Evolutionary conservation across 257 asterid species (phyloP), one percentile per base, ranked within the genome.

Genomic region (Leptodermis oblonga): DNA sequence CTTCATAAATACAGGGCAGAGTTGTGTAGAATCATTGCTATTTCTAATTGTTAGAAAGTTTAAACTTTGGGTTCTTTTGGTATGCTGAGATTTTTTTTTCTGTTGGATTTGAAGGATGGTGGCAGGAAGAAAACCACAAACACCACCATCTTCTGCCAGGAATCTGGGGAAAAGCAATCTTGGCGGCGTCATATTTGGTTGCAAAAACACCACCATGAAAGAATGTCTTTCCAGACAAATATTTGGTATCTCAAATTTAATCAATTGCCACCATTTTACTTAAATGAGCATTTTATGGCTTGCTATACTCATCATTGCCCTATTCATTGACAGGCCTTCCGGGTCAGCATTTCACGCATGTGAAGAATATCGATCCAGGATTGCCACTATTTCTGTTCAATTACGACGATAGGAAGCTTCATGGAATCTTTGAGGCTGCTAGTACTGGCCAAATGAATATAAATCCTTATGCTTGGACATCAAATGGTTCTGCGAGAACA

Each of bases 401-500:
- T 80, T 90, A 84, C 80, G 80, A 68, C 52, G 91, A 83, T 15
- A 78, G 86, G 76, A 86, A 74, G 73, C 87, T 92, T 70, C 67
- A 86, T 75, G 98, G 97, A 31, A 82, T 88, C 70, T 92, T 75
- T 72, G 95, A 90, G 87, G 97, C 98, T 70, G 95, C 88, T 67
- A 80, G 97, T 83, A 36, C 80, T 45, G 99, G 96, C 31, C 81
- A 77, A 73, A 76, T 88, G 89, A 77, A 82, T 72, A 84, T 88
- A 20, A 80, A 90, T 85, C 79, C 92, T 61, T 93, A 88, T 87
- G 99, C 91, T 62, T 90, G 99, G 97, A 87, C 99, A 12, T 70
- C 66, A 25, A 87, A 79, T 84, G 99, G 97, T 65, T 81, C 88
- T 71, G 84, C 81, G 12, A 83, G 79, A 81, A 88, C 99, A 59